These are phyloP conservation scores for Oleoguttula mirabilis DNA, from an alignment of 495 filamentous ascomycete species.

Conservation along the genomic window DNA sequence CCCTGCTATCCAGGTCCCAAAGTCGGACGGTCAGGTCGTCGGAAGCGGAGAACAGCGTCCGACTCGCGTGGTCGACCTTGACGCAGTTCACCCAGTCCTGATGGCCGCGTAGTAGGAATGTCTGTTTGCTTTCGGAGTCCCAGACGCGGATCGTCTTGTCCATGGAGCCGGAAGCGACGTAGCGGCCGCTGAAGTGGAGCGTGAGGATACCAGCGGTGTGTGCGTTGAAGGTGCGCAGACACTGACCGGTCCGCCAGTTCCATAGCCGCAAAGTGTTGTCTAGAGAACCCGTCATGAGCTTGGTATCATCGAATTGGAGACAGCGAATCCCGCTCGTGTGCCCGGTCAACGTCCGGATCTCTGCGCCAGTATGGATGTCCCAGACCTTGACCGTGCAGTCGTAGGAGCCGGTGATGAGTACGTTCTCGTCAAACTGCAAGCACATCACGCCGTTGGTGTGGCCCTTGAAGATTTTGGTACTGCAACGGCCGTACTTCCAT, in stretches of 20 bases:
- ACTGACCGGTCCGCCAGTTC: constrained; percentile 92
- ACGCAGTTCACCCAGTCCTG: constrained; percentile 92
- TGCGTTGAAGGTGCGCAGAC: constrained; percentile 65
- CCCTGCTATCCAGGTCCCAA: constrained; percentile 81
- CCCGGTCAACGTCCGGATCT: constrained; percentile 68
- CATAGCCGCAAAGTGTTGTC: constrained; percentile 78
- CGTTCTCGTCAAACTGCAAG: constrained; percentile 87
- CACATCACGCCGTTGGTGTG: constrained; percentile 94
- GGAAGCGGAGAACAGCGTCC: constrained; percentile 81
- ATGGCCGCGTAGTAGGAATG: constrained; percentile 69
- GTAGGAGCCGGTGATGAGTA: constrained; percentile 88
- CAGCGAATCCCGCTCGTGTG: constrained; percentile 74
- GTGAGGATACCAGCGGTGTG: constrained; percentile 73
- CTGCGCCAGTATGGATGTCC: constrained; percentile 80
- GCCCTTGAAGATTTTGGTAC: constrained; percentile 66
- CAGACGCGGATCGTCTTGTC: constrained; percentile 88
- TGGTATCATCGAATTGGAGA: constrained; percentile 85
- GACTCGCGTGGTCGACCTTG: constrained; percentile 63
- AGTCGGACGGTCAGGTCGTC: constrained; percentile 85
- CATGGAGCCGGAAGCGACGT: constrained; percentile 76
- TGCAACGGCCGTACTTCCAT: constrained; percentile 89
- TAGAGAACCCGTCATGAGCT: constrained; percentile 73
- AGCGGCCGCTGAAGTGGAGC: constrained; percentile 69
- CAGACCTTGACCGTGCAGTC: constrained; percentile 92
- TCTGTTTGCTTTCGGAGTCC: constrained; percentile 76